A percentile compares a stretch with the other conserved stretches of the same genome.
phyloP scores from a whole-genome alignment of 2,329 filamentous ascomycete genomes.

The Aspergillus latus region DNA sequence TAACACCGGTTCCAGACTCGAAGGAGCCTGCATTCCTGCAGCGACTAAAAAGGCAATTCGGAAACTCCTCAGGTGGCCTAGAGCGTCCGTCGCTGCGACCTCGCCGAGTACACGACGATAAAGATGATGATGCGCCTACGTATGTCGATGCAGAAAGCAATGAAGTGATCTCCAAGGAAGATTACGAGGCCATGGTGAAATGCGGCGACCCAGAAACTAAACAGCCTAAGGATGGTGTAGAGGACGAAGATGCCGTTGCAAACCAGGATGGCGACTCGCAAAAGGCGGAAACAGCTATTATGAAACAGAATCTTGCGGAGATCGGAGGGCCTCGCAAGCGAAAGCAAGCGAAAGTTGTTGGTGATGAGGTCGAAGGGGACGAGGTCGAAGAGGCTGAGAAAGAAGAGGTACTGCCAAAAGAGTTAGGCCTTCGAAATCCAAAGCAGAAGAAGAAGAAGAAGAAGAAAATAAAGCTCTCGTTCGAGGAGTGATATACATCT shows the following conservation, averaged over 20 bases:
- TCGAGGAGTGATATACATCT: constrained; percentile 34
- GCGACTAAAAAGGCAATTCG: constrained; percentile 41
- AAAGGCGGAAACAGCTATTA: constrained; percentile 15
- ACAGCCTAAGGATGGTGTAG: constrained; percentile 13
- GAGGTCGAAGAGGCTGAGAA: constrained; percentile 26
- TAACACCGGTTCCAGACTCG: constrained; percentile 31
- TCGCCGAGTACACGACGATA: constrained; percentile 35
- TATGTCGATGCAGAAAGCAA: constrained; percentile 48
- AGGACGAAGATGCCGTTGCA: constrained; percentile 12
- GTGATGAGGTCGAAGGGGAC: constrained; percentile 34
- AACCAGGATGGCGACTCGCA: constrained; percentile 16
- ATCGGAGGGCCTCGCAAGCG: constrained; percentile 44
- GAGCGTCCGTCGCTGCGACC: constrained; percentile 38
- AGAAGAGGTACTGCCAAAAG: constrained; percentile 25
- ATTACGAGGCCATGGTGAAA: constrained; percentile 41
- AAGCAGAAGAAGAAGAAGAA: constrained; percentile 44
- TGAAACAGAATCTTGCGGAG: constrained; percentile 41
- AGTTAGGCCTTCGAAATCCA: constrained; percentile 31
- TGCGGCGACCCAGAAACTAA: constrained; percentile 23
- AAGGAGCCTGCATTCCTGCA: constrained; percentile 46
- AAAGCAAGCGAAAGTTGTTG: constrained; percentile 45
- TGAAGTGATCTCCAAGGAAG: constrained; percentile 45
- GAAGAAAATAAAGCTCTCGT: constrained; percentile 50
- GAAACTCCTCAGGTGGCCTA: constrained; percentile 36
- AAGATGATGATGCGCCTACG: constrained; percentile 44